Percentiles rank a stretch among this genome's conserved stretches.
phyloP scores from a whole-genome alignment of 1,284 basidiomycete genomes.

The Irpex sp. region DNA sequence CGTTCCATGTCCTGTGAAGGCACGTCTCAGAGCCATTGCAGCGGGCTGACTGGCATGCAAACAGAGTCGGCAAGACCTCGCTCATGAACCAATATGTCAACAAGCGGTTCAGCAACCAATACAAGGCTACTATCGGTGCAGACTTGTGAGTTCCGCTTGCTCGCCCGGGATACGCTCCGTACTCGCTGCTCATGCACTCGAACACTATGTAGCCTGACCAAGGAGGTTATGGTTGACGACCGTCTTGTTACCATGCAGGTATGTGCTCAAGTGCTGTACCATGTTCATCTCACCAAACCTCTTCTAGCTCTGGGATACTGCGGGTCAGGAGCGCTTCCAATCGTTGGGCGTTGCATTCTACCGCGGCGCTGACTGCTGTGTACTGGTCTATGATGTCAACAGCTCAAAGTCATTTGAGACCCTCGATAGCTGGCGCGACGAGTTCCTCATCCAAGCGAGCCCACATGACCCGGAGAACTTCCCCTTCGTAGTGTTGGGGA shows the following conservation, averaged over 20 bases:
- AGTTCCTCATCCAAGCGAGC: conserved; percentile 97
- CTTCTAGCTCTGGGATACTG: conserved; percentile 94
- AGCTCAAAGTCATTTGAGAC: conserved; percentile 98
- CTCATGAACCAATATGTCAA: conserved; percentile 99
- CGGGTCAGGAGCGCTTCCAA: conserved; percentile 99
- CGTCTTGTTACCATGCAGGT: conserved; percentile 99
- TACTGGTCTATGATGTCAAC: conserved; percentile 99
- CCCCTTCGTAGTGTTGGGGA: conserved; percentile 97
- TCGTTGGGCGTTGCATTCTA: conserved; percentile 99
- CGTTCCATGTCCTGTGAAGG: conserved; percentile 29
- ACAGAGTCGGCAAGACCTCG: conserved; percentile 97
- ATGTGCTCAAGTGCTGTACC: conserved; percentile 20
- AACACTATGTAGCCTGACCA: conserved; percentile 75
- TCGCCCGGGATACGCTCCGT: neutral
- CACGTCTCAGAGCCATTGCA: neutral
- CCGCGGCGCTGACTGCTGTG: conserved; percentile 98
- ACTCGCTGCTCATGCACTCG: conserved; percentile 11
- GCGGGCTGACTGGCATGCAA: neutral
- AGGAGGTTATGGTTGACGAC: conserved; percentile 99
- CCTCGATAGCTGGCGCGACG: conserved; percentile 95
- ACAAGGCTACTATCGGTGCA: conserved; percentile 96
- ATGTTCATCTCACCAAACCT: neutral
- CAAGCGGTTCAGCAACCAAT: conserved; percentile 99
- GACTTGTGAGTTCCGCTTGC: conserved; percentile 66
- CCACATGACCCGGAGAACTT: conserved; percentile 99